phyloP scores from a whole-genome alignment of 2,329 filamentous ascomycete genomes.

The Coleophoma crateriformis region DNA sequence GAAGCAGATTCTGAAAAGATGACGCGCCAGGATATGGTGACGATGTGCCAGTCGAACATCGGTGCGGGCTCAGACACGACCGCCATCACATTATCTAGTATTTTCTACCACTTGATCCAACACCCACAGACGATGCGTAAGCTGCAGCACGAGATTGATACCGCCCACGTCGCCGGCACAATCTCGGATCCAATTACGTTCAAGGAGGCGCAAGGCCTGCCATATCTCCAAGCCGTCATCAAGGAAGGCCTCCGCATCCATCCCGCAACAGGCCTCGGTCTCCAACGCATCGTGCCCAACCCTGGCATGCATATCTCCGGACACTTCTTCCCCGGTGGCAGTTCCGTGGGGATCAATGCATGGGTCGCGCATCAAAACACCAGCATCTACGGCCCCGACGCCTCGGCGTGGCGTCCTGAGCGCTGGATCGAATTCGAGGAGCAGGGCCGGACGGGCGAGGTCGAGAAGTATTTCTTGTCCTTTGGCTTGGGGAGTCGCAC shows the following conservation, averaged over 20 bases:
- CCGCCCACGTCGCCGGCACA: conserved; percentile 6
- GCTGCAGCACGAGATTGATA: conserved; percentile 28
- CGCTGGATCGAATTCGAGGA: conserved; percentile 34
- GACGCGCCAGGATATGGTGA: conserved; percentile 26
- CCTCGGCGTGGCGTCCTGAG: conserved; percentile 37
- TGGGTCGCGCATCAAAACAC: conserved; percentile 38
- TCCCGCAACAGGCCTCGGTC: conserved; percentile 38
- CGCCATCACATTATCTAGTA: conserved; percentile 37
- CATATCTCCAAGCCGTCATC: conserved; percentile 47
- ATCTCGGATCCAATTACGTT: conserved; percentile 28
- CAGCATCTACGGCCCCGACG: conserved; percentile 36
- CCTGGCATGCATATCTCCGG: conserved; percentile 36
- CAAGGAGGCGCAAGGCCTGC: conserved; percentile 34
- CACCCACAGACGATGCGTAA: conserved; percentile 17
- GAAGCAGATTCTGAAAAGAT: conserved; percentile 24
- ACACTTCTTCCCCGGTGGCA: conserved; percentile 34
- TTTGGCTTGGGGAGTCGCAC: conserved; percentile 26
- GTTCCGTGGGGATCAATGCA: conserved; percentile 35
- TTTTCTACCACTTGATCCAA: conserved; percentile 38
- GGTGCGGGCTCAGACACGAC: conserved; percentile 40
- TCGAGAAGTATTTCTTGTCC: conserved; percentile 8
- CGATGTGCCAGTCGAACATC: conserved; percentile 27
- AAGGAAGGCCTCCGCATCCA: conserved; percentile 47
- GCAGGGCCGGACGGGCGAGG: not conserved
- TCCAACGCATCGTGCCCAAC: conserved; percentile 40